phyloP scores from a whole-genome alignment of 2,329 filamentous ascomycete genomes.

The Fusarium mangiferae region DNA sequence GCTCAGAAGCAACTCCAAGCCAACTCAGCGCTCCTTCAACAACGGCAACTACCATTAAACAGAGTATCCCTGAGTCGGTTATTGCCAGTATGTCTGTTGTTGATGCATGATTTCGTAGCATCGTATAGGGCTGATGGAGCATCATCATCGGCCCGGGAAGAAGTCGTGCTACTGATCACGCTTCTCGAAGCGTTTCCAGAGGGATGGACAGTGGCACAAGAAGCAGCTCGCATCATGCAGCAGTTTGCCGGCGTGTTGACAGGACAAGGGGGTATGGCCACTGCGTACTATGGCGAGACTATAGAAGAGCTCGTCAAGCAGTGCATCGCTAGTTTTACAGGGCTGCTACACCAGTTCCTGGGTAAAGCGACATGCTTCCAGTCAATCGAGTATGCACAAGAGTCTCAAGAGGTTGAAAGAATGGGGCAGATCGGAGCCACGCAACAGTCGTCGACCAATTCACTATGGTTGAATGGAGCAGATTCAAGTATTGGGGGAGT shows the following conservation, averaged over 20 bases:
- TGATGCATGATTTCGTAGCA: slow-evolving; percentile 48
- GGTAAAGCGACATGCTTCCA: slow-evolving; percentile 49
- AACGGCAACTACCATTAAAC: slow-evolving; percentile 57
- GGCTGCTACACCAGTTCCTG: slow-evolving; percentile 48
- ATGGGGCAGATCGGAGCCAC: slow-evolving; percentile 10
- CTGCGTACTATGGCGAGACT: slow-evolving; percentile 31
- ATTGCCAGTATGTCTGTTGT: slow-evolving; percentile 51
- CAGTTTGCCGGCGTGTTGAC: slow-evolving; percentile 41
- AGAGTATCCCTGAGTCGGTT: slow-evolving; percentile 54
- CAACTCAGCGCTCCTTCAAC: slow-evolving; percentile 54
- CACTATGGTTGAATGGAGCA: slow-evolving; percentile 35
- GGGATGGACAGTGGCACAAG: slow-evolving; percentile 49
- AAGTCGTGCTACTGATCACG: slow-evolving; percentile 47
- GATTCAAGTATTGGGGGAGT: slow-evolving; percentile 23
- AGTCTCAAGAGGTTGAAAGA: slow-evolving; percentile 24
- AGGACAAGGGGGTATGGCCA: slow-evolving; percentile 28
- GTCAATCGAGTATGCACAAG: slow-evolving; percentile 33
- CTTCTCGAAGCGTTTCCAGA: slow-evolving; percentile 53
- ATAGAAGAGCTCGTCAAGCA: slow-evolving; percentile 34
- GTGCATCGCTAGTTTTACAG: slow-evolving; percentile 36
- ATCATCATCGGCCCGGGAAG: slow-evolving; percentile 49
- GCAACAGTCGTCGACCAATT: slow-evolving; percentile 31
- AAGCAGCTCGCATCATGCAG: slow-evolving; percentile 49
- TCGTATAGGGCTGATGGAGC: slow-evolving; percentile 23
- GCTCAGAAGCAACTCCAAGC: slow-evolving; percentile 56